Conservation (phyloP, 2,329 filamentous ascomycete species). For the Aspergillus carbonarius region DNA sequence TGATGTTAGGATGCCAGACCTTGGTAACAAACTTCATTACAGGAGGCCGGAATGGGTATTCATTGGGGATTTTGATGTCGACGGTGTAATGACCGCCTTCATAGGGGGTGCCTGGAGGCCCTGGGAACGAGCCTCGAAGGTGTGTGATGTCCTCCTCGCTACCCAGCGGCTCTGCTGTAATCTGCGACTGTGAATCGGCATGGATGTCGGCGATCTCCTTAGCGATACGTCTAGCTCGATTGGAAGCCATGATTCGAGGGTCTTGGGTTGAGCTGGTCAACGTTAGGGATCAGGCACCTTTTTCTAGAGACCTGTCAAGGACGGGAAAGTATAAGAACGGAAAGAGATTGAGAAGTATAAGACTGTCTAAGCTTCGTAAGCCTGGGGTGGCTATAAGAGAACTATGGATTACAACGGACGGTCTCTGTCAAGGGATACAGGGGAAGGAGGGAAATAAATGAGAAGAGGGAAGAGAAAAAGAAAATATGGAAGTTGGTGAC, state of each 20-base stretch:
- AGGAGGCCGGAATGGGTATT: constrained; percentile 92
- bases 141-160: constrained; percentile 72
- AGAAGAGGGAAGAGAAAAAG: constrained; percentile 1
- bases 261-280: neutral
- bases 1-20: constrained; percentile 97
- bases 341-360: neutral
- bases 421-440: neutral
- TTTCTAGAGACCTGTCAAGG: neutral
- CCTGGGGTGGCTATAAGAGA: neutral
- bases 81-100: constrained; percentile 79
- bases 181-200: constrained; percentile 71
- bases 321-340: neutral
- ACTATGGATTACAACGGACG: neutral
- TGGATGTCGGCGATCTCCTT: constrained; percentile 52
- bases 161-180: constrained; percentile 65
- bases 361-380: neutral
- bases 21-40: constrained; percentile 88
- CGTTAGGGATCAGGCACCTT: too few relatives aligned
- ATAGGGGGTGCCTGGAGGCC: constrained; percentile 90
- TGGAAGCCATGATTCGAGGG: constrained; percentile 50
- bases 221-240: constrained; percentile 56
- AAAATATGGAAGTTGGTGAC: neutral
- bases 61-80: constrained; percentile 81
- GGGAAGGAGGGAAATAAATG: neutral
- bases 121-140: constrained; percentile 77